A percentile compares a stretch with the other conserved stretches of the same genome.
phyloP scores from a whole-genome alignment of 768 basidiomycete genomes.

The Floccularia luteovirens region DNA sequence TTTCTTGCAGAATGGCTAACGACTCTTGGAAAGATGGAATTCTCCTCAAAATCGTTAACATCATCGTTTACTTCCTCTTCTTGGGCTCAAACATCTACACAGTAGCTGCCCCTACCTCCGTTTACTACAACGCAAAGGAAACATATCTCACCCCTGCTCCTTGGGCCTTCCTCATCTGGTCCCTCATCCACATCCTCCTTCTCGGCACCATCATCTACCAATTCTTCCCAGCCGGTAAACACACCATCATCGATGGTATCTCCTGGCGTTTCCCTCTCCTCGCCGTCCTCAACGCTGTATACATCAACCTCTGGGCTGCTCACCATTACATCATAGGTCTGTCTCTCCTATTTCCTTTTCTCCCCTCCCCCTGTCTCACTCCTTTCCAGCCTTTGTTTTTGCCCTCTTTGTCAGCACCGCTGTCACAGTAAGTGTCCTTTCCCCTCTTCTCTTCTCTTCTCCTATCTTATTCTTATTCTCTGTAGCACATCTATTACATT shows the following conservation, averaged over 20 bases:
- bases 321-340: constrained; percentile 65
- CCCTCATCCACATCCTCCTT: constrained; percentile 83
- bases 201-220: constrained; percentile 90
- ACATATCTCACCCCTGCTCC: constrained; percentile 94
- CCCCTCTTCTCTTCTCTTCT: constrained; percentile 11
- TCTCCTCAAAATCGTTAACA: constrained; percentile 78
- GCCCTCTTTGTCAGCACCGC: constrained; percentile 80
- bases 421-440: constrained; percentile 30
- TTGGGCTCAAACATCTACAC: constrained; percentile 90
- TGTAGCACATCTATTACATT: constrained; percentile 86
- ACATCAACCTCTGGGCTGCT: constrained; percentile 80
- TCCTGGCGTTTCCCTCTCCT: constrained; percentile 90
- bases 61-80: constrained; percentile 78
- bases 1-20: constrained; percentile 36
- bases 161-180: constrained; percentile 92
- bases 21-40: constrained; percentile 71
- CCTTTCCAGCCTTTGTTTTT: constrained; percentile 68
- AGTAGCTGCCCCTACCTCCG: constrained; percentile 64
- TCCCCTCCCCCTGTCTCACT: constrained; percentile 4
- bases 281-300: constrained; percentile 80
- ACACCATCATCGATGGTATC: constrained; percentile 77
- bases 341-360: constrained; percentile 7
- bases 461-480: constrained; percentile 18
- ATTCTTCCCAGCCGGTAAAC: constrained; percentile 73
- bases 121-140: constrained; percentile 69